Evolutionary conservation across 768 basidiomycete species (phyloP), one percentile per base, ranked within the genome.

Genomic region (Suillus luteus): DNA sequence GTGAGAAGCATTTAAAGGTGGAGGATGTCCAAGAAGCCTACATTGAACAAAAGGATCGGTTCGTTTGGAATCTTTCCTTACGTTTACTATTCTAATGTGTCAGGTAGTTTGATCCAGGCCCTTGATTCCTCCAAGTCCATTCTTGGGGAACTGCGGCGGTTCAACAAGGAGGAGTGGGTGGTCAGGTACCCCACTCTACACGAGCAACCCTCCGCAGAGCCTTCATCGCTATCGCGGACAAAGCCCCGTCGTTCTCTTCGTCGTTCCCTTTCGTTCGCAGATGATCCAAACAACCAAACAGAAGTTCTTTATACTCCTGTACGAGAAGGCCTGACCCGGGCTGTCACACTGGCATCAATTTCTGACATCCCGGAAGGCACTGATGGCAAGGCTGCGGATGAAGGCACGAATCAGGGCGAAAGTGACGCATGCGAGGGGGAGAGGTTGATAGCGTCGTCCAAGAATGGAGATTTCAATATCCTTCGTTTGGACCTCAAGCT

Each of bases 401-500:
- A 69, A 44, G 35, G 51, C 37, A 66, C 75, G 43, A 66, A 73
- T 2, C 70, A 69, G 41, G 31, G 55, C 31, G 66, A 59, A 9
- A 71, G 73, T 27, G 73, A 69, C 41, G 66, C 64, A 17, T 70
- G 75, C 60, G 75, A 80, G 38, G 63, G 61, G 1, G 76, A 71
- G 60, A 76, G 75, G n/a, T 75, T 80, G 15, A 72, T 82, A 49
- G 79, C 82, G 24, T 73, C 78, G 2, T 74, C 78, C 33, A 82
- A 76, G 33, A 68, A 71, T 1, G 80, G 84, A 48, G 91, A 92
- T 66, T 95, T 99, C 76, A 86, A 90, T 65, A 89, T 98, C 60
- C 87, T 98, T 65, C 91, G 92, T 14, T 85, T 99, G 52, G 95
- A 99, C 78, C 88, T 99, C 70, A 93, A 93, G 72, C 88, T 98